Base-by-base conservation (phyloP, 208 protist genomes). In the Crithidia brevicula region DNA sequence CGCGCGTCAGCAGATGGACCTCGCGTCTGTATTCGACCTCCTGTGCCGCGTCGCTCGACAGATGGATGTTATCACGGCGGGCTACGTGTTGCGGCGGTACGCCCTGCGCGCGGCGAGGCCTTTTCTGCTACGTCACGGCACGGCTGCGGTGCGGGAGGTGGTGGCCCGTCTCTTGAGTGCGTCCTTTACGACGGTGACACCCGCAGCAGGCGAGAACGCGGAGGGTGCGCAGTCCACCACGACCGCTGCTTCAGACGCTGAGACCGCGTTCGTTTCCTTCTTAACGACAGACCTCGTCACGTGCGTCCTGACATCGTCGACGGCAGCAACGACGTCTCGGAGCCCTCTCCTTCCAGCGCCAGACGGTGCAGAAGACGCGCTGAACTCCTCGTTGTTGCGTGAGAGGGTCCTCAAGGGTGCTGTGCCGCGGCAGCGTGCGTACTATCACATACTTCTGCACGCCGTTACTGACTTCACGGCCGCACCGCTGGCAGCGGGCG, bases 131-230 rank as follows among this genome's bases (percentile, higher is more conserved):
- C 71, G 69, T 18, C 42, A 61, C 30, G 82, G 86, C 46, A 91
- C 76, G 3, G 36, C 82, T 0, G 86, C 84, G 16, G 70, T 82
- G 31, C 74, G 90, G 20, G 86, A 95, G 65, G 89, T 85, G 2
- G 64, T 93, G 6, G 74, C 85, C 11, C 72, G 81, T 11, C 56
- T 95, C 7, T 51, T 92, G 25, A 64, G 70, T 33, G 70, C 70
- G 8, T 47, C 54, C n/a, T 76, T 70, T 15, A 36, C n/a, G 10
- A 4, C 16, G 10, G 25, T 22, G 16, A 47, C 47, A 3, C 31
- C 22, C 0, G 15, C 50, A 25, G 5, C 15, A 3, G 34, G 22
- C 20, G 64, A 47, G 20, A 22, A 23, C 2, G n/a, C n/a, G n/a
- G n/a, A n/a, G n/a, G n/a, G n/a, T n/a, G n/a, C n/a, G n/a, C n/a